Evolutionary conservation across 208 protist genomes (phyloP).

Genomic region (Trypanosoma grayi): DNA sequence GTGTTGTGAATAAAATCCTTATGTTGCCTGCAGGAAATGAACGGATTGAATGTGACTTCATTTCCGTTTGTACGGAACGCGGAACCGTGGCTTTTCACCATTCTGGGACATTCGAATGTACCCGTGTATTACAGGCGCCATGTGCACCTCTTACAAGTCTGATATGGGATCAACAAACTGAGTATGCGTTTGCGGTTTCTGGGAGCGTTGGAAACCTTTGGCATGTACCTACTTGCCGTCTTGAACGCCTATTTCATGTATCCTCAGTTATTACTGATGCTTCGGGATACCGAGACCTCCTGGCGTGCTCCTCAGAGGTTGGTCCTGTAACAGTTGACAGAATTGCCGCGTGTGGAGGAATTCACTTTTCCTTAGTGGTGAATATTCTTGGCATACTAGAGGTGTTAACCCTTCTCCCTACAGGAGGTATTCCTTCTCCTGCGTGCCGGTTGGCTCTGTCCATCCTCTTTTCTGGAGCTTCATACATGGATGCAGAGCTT

Average conservation of each 20-base stretch:
- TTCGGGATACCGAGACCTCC: background rate
- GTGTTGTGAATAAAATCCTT: slow-evolving; percentile 20
- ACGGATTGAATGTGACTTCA: slow-evolving; percentile 42
- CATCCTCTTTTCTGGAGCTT: slow-evolving; percentile 12
- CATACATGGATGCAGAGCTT: background rate
- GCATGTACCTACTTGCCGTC: slow-evolving; percentile 74
- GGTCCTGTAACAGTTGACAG: slow-evolving; percentile 18
- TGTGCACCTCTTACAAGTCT: slow-evolving; percentile 58
- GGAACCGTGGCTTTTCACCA: slow-evolving; percentile 70
- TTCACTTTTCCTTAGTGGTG: slow-evolving; percentile 21
- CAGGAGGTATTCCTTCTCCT: background rate
- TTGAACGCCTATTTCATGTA: slow-evolving; percentile 44
- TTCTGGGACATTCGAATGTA: slow-evolving; percentile 39
- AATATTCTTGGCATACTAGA: slow-evolving; percentile 22
- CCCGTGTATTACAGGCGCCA: slow-evolving; percentile 52
- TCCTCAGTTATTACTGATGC: background rate
- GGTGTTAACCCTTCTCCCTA: slow-evolving; percentile 1
- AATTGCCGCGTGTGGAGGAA: slow-evolving; percentile 16
- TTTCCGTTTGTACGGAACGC: slow-evolving; percentile 52
- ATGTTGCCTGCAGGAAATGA: slow-evolving; percentile 18
- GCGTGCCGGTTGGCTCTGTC: slow-evolving; percentile 16
- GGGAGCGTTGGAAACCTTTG: slow-evolving; percentile 59
- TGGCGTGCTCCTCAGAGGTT: slow-evolving; percentile 4
- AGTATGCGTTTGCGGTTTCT: slow-evolving; percentile 62
- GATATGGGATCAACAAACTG: slow-evolving; percentile 41